These are phyloP conservation scores for Lodderomyces parapsilosis DNA, from an alignment of 1,139 yeast species.

Conservation along the genomic window DNA sequence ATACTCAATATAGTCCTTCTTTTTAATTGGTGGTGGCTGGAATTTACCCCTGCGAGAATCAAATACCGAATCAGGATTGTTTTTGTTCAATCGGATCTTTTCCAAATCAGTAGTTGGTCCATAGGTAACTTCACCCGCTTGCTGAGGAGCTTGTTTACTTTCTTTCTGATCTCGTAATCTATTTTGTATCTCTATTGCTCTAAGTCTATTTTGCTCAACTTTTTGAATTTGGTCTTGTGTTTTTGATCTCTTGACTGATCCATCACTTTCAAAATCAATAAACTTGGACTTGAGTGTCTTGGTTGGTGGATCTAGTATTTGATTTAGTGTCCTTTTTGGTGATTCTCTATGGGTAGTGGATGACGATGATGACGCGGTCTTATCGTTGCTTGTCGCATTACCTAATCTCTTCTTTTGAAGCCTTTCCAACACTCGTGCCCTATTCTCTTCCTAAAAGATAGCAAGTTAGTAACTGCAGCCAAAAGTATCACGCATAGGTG, in stretches of 20 bases:
- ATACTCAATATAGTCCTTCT: conserved; percentile 81
- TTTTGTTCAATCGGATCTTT: conserved; percentile 13
- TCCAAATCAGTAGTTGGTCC: conserved; percentile 8
- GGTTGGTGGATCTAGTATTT: conserved; percentile 14
- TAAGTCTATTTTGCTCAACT: conserved; percentile 57
- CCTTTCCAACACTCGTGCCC: conserved; percentile 58
- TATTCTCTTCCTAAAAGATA: conserved; percentile 49
- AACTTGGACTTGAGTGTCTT: conserved; percentile 15
- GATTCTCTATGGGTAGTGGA: neutral
- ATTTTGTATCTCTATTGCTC: conserved; percentile 55
- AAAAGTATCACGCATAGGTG: no score
- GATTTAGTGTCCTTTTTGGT: conserved; percentile 11
- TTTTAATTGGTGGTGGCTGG: conserved; percentile 46
- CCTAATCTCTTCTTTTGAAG: conserved; percentile 40
- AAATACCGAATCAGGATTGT: conserved; percentile 8
- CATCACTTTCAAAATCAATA: conserved; percentile 13
- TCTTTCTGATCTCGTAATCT: conserved; percentile 26
- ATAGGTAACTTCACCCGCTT: neutral
- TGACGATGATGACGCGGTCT: neutral
- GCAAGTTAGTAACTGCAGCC: neutral
- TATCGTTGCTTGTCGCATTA: conserved; percentile 16
- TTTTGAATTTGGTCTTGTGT: conserved; percentile 54
- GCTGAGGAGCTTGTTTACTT: conserved; percentile 1
- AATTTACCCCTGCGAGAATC: conserved; percentile 15
- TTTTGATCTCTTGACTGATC: conserved; percentile 19